These are phyloP conservation scores for Leccinum boreale DNA, from an alignment of 768 basidiomycete species.

Conservation along the genomic window DNA sequence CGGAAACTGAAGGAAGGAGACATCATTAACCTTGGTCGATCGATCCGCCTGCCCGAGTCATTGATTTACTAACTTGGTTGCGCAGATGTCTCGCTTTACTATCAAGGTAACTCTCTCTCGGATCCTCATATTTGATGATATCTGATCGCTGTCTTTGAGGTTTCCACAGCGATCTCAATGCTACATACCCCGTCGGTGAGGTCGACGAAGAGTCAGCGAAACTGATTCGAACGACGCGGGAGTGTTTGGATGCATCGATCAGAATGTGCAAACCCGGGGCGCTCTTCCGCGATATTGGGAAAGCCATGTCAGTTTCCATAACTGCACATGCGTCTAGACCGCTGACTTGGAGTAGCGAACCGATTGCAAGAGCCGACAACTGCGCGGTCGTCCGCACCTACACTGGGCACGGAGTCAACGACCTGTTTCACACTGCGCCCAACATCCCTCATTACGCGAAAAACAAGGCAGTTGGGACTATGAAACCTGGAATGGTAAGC, in stretches of 20 bases:
- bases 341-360: constrained; percentile 55
- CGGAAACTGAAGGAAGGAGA: constrained; percentile 85
- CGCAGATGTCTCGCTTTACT: constrained; percentile 75
- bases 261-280: constrained; percentile 91
- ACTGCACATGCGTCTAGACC: constrained; percentile 9
- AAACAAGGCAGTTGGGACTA: constrained; percentile 87
- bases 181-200: constrained; percentile 85
- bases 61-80: constrained; percentile 14
- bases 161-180: constrained; percentile 91
- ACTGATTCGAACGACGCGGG: constrained; percentile 78
- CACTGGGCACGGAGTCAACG: constrained; percentile 87
- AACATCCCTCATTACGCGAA: constrained; percentile 95
- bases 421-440: constrained; percentile 80
- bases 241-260: constrained; percentile 86
- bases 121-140: not conserved
- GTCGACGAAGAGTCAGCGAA: constrained; percentile 81
- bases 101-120: constrained; percentile 52
- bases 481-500: constrained; percentile 91
- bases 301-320: constrained; percentile 60
- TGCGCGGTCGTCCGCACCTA: constrained; percentile 92
- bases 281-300: constrained; percentile 84
- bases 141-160: constrained; percentile 41
- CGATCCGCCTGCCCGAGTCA: constrained; percentile 6
- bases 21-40: constrained; percentile 88
- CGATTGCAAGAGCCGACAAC: constrained; percentile 74